Conservation (phyloP, 2,329 filamentous ascomycete genomes). For the Colletotrichum coccodes region DNA sequence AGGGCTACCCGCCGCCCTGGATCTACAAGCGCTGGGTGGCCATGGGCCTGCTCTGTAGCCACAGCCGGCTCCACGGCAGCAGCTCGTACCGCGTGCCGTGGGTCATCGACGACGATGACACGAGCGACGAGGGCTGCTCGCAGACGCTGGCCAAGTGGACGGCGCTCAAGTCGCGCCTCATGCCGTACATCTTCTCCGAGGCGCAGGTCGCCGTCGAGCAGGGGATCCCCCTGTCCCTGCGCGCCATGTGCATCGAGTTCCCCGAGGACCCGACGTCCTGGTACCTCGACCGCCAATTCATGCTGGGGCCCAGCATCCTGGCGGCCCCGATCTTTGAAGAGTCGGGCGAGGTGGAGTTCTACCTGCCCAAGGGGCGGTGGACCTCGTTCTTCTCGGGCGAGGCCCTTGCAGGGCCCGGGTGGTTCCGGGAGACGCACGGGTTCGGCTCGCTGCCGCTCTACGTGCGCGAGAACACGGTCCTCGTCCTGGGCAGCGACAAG, state of each 20-base stretch:
- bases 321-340: conserved; percentile 74
- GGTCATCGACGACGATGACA: conserved; percentile 74
- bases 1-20: conserved; percentile 72
- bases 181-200: conserved; percentile 63
- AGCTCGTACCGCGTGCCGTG: conserved; percentile 80
- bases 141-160: conserved; percentile 59
- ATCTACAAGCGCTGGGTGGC: conserved; percentile 84
- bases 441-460: conserved; percentile 69
- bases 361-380: conserved; percentile 63
- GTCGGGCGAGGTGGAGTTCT: conserved; percentile 72
- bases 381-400: conserved; percentile 60
- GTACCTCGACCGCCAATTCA: conserved; percentile 76
- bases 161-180: conserved; percentile 60
- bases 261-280: conserved; percentile 76
- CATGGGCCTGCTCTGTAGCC: conserved; percentile 77
- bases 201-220: conserved; percentile 51
- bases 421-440: conserved; percentile 69
- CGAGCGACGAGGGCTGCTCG: conserved; percentile 63
- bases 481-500: conserved; percentile 55
- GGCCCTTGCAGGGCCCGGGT: conserved; percentile 60
- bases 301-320: conserved; percentile 74
- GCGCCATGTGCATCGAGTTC: conserved; percentile 77
- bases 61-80: conserved; percentile 77
- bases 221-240: conserved; percentile 70
- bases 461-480: conserved; percentile 62